Percentiles rank a stretch among this genome's conserved stretches.
phyloP scores from a whole-genome alignment of 495 filamentous ascomycete genomes.

The Talaromyces trachyspermus region DNA sequence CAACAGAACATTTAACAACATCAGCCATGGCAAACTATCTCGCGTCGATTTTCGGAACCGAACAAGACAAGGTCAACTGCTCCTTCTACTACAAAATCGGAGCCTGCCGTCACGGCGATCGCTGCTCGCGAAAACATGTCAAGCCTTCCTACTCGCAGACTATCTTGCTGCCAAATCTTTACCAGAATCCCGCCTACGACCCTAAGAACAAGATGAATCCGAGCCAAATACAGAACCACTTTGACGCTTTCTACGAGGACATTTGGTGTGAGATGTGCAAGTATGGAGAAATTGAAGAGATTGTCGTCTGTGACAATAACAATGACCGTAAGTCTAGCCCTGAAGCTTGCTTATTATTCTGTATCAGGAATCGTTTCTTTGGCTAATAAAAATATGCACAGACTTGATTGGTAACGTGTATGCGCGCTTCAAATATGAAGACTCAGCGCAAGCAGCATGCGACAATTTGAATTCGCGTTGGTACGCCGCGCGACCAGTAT shows the following conservation, averaged over 20 bases:
- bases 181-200: constrained; percentile 98
- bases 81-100: constrained; percentile 96
- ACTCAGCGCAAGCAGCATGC: constrained; percentile 86
- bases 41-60: constrained; percentile 98
- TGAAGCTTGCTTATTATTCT: too few relatives aligned
- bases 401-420: constrained; percentile 99
- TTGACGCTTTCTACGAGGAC: constrained; percentile 99
- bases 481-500: constrained; percentile 96
- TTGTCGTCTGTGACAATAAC: constrained; percentile 91
- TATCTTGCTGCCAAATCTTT: constrained; percentile 95
- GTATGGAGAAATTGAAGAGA: constrained; percentile 82
- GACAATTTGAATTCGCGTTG: constrained; percentile 89
- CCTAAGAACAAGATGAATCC: constrained; percentile 94
- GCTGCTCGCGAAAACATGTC: constrained; percentile 96
- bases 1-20: neutral
- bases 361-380: too few relatives aligned
- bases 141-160: constrained; percentile 98
- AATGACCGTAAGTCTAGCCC: constrained; percentile 92
- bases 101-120: constrained; percentile 95
- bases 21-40: constrained; percentile 85
- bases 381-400: too few relatives aligned
- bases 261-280: constrained; percentile 99
- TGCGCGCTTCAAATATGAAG: constrained; percentile 99
- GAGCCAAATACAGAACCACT: constrained; percentile 93
- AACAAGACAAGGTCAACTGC: constrained; percentile 93